Base-by-base conservation (phyloP, 2,329 filamentous ascomycete species). In the Aspergillus sp. region DNA sequence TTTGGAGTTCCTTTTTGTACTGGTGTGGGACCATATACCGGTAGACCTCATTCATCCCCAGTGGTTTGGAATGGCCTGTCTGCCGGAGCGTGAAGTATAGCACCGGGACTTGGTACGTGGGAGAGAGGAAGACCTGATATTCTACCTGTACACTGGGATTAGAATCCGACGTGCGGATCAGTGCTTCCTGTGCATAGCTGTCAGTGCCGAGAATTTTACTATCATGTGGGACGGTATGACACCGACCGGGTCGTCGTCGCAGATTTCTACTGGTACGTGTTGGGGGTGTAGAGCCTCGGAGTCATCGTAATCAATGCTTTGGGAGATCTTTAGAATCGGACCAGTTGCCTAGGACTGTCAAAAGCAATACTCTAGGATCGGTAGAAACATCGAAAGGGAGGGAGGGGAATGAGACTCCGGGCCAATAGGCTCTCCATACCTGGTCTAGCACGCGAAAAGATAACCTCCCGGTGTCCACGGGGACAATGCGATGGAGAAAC, bases 121-220 rank as follows among this genome's bases (percentile, higher is more conserved):
- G 83, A 61, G 90, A 89, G 55, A 88, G 78, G 64, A 89, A 80
- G 62, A 92, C 83, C 69, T 90, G 86, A 73, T 91, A 92, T 54
- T 81, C 79, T 59, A 89, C 82, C 49, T 69, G 61, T 78, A 74
- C 50, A 74, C 73, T 56, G 68, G 67, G 54, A 71, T 72, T 52
- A 48, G 53, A 47, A 45, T 60, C 47, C 46, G 59, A 19, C 33
- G 51, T 54, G 47, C 68, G 72, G 54, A 76, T 61, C 54, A 77
- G 70, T 50, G 73, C 71, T 63, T 77, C 75, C 65, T 75, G 56
- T 64, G 30, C 54, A 67, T 22, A 50, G 60, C 65, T 79, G 67
- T 63, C 52, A 64, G 58, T 58, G 47, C 45, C 16, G 40, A 38
- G 44, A 20, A 49, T 11, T 49, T 44, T 32, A 55, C 49, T 52